Evolutionary conservation across 2,329 filamentous ascomycete species (phyloP).

Genomic region (Colletotrichum filicis): DNA sequence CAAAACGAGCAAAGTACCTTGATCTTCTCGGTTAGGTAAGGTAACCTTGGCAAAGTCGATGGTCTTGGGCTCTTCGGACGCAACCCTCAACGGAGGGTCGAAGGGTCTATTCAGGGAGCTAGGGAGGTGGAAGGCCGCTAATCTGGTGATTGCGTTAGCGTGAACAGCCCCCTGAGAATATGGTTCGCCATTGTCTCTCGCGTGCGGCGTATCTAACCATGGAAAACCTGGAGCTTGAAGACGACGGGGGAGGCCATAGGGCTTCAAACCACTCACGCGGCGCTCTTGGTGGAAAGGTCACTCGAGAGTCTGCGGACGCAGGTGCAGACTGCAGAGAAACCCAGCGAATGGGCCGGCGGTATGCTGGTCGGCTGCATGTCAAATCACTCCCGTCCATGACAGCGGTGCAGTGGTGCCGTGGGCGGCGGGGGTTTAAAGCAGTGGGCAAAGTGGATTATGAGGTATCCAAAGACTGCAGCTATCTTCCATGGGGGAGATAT

Average conservation of each 20-base stretch:
- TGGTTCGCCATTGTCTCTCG: constrained; percentile 6
- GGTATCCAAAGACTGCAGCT: not conserved
- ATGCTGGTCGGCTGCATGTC: constrained; percentile 25
- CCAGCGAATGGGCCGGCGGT: constrained; percentile 14
- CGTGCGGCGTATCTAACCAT: not conserved
- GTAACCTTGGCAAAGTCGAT: not conserved
- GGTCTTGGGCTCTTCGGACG: not conserved
- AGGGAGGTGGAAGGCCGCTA: constrained; percentile 1
- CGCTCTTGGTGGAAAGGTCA: not conserved
- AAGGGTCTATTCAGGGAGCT: constrained; percentile 10
- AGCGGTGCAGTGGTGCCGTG: constrained; percentile 1
- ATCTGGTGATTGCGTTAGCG: constrained; percentile 19
- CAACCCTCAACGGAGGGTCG: not conserved
- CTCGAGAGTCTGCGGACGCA: constrained; percentile 6
- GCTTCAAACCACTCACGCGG: not conserved
- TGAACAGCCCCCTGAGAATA: constrained; percentile 18
- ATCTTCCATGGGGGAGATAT: not conserved
- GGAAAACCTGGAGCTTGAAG: not conserved
- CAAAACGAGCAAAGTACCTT: not conserved
- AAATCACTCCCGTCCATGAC: constrained; percentile 18
- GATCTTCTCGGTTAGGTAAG: not conserved
- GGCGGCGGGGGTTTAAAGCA: not conserved
- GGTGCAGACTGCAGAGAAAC: constrained; percentile 7
- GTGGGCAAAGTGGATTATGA: not conserved
- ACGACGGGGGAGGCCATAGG: not conserved